A percentile compares a stretch with the other conserved stretches of the same genome.
Evolutionary conservation across 225 moss, liverwort and hornwort species (phyloP).

Genomic region (Pseudisothecium myosuroides): DNA sequence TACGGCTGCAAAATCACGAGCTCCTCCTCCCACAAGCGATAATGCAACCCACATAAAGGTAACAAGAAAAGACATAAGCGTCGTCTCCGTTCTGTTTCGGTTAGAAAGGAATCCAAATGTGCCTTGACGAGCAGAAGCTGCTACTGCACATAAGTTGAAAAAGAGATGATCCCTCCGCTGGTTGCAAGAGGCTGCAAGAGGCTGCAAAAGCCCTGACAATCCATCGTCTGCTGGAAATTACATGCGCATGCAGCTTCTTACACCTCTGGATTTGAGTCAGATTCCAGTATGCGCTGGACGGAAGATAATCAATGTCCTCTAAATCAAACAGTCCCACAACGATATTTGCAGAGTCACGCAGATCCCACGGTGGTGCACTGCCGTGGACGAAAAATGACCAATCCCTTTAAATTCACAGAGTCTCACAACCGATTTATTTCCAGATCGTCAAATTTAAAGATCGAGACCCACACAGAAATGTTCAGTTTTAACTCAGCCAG

Average conservation of each 20-base stretch:
- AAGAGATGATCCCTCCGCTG: neutral
- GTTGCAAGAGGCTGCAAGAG: too few relatives aligned
- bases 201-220: slow-evolving; percentile 12
- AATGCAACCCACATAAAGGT: neutral
- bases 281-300: neutral
- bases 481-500: neutral
- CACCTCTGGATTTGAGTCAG: neutral
- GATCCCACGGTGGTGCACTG: neutral
- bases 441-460: neutral
- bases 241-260: slow-evolving; percentile 1
- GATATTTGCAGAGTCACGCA: neutral
- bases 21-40: neutral
- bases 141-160: neutral
- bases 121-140: neutral
- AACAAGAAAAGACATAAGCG: neutral
- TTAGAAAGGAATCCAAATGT: neutral
- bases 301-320: neutral
- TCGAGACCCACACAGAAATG: neutral
- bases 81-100: neutral
- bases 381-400: neutral
- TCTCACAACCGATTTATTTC: neutral
- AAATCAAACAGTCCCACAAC: neutral
- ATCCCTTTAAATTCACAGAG: neutral
- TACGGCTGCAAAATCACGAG: neutral
- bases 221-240: neutral